Evolutionary conservation across 2,329 filamentous ascomycete genomes (phyloP), one percentile per base, ranked within the genome.

Genomic region (Hymenoscyphus fraxineus): DNA sequence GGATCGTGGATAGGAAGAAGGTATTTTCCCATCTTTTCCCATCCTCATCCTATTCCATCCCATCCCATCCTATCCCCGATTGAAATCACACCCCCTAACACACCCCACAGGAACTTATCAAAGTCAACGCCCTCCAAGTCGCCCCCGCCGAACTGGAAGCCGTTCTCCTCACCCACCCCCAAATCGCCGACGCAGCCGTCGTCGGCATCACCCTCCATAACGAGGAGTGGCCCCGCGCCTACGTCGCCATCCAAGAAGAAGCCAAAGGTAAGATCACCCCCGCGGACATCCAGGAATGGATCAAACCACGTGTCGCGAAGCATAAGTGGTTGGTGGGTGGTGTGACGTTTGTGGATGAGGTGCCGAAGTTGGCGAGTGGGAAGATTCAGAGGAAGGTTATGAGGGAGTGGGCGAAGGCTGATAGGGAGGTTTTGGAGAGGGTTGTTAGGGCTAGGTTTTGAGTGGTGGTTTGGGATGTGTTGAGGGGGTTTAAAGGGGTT

Each of bases 61-160:
- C 27, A 13, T 15, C 31, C 27, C 10, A 39, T 27, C 27, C 27
- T 27, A 27, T 3, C 27, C 19, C 38, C 10, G 54, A n/a, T n/a
- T n/a, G n/a, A n/a, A n/a, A n/a, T n/a, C 27, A 2, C 27, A 27
- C 27, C 27, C 3, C 27, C 27, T 27, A 27, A 27, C 27, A 27
- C 27, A 27, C 27, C 27, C 27, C 27, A 27, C 27, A 84, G 80
- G 83, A 86, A 72, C 77, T 86, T 60, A 87, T 81, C 81, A 80
- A 87, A 79, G 78, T 85, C 63, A 86, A 85, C 67, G 84, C 82
- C 0, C 75, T 85, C 5, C 84, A 87, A 71, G 85, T 88, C 4
- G 83, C 85, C 0, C 85, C 85, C 0, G 85, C 85, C 1, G 85
- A 88, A 67, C 76, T 84, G 0, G 82, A 85, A 73, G 80, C 80